These are phyloP conservation scores for Lunularia cruciata DNA, from an alignment of 225 moss, liverwort and hornwort species.

Conservation along the genomic window DNA sequence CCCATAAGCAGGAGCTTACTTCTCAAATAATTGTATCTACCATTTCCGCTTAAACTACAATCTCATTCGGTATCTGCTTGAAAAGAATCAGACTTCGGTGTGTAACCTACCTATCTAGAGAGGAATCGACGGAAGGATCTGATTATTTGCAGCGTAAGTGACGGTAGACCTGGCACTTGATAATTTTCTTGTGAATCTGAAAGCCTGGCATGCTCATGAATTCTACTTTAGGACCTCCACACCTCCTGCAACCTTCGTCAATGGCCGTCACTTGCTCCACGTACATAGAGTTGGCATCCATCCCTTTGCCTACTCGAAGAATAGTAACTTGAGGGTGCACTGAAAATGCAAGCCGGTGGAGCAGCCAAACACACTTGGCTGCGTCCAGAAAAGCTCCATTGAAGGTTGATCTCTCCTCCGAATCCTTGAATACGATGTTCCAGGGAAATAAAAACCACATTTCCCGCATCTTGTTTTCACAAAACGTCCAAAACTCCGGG, in stretches of 20 bases:
- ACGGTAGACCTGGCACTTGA: conserved; percentile 88
- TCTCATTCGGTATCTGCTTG: neutral
- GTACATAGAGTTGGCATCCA: conserved; percentile 60
- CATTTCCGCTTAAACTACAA: neutral
- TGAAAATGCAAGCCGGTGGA: conserved; percentile 76
- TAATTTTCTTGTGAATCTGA: conserved; percentile 71
- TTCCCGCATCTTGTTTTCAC: conserved; percentile 87
- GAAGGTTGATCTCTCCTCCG: conserved; percentile 64
- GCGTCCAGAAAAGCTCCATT: conserved; percentile 83
- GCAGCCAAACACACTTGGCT: conserved; percentile 85
- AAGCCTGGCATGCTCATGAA: conserved; percentile 91
- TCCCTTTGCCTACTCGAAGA: conserved; percentile 75
- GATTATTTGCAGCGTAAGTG: conserved; percentile 63
- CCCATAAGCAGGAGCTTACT: neutral
- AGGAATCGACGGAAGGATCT: conserved; percentile 23
- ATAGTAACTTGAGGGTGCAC: conserved; percentile 63
- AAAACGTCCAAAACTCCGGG: conserved; percentile 63
- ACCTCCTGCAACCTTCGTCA: conserved; percentile 52
- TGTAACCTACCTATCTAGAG: neutral
- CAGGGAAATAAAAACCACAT: conserved; percentile 95
- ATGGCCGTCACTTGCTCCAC: conserved; percentile 58
- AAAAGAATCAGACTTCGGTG: neutral
- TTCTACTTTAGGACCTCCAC: conserved; percentile 69
- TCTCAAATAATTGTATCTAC: neutral
- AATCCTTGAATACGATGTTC: conserved; percentile 90